Base-by-base conservation (phyloP, 1,139 yeast species). In the Ashbya aceris region DNA sequence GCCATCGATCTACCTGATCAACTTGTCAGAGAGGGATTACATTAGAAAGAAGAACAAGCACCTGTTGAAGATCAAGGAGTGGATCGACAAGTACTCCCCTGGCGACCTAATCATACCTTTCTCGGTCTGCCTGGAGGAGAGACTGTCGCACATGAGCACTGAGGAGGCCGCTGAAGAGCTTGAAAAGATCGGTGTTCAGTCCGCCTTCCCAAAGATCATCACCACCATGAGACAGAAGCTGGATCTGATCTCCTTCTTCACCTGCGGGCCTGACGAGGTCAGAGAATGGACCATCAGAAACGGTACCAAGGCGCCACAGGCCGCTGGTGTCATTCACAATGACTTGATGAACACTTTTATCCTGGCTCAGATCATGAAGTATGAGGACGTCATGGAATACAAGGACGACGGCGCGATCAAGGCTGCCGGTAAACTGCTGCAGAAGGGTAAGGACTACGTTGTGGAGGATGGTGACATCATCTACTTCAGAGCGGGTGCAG, bases 11-110 rank as follows among this genome's bases (percentile, higher is more conserved):
- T 91, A 89, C 71, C 78, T 91, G 65, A 84, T 93, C 62, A 91
- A 91, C 73, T 74, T 91, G 65, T 82, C 94, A 37, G 98, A 93
- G 74, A 83, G 73, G 58, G 98, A 93, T 67, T 91, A 82, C 69
- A 74, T 87, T 59, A 84, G 98, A 74, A 91, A 89, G 79, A 91
- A 91, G 84, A 91, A 93, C 76, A 91, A 91, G 81, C 83, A 86
- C 67, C 74, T 91, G 66, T 69, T 83, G 49, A 79, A 74, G 64
- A 89, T 91, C 67, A 91, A 91, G 73, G 89, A 89, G 73, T 91
- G 99, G 99, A 84, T 93, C 60, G 97, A 93, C 69, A 70, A 72
- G 56, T 73, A 77, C 73, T 89, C 96, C 42, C 93, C 96, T 51
- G 97, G 97, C 59, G 99, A 91, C 67, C 65, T 82, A 51, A 84